Evolutionary conservation across 2,329 filamentous ascomycete species (phyloP), one percentile per base, ranked within the genome.

Genomic region (Microcyclospora pomicola): DNA sequence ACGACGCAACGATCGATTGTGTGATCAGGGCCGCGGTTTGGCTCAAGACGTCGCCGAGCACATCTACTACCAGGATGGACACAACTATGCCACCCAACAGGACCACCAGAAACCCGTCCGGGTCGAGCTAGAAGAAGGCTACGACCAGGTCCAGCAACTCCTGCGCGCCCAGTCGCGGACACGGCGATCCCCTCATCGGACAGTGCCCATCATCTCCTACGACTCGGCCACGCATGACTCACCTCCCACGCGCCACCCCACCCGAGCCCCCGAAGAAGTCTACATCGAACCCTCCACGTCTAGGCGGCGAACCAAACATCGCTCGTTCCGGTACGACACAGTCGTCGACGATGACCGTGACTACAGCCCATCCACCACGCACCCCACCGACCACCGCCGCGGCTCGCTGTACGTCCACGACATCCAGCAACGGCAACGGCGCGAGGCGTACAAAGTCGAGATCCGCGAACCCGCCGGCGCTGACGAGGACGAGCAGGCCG

Each of bases 11-110:
- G 49, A 55, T 14, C 56, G 59, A 41, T 60, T 69, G 13, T 69
- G 66, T 47, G 56, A 61, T 13, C 47, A 48, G 15, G 66, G 66
- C 35, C 61, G 64, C 44, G 47, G 51, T 29, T 54, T 68, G n/a
- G 64, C 64, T 16, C 59, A 63, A 35, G 60, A 64, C 27, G 62
- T 68, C 27, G 59, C 63, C 16, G 53, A 52, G 34, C 62, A 61
- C 52, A 58, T 68, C 49, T 66, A 65, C 58, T 59, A 59, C 45
- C 38, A 43, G 2, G 46, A 58, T 31, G 50, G 50, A 29, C 41
- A 50, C 15, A 37, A 54, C 35, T 60, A 58, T 48, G 49, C 46
- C 47, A 43, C 38, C 10, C 36, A 35, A 10, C 45, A 44, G 34
- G 49, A 53, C 43, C 36, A 63, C 44, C 53, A 59, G 55, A 62